Evolutionary conservation across 176 grass and related monocot genomes (phyloP).

Genomic region (Cocos nucifera): DNA sequence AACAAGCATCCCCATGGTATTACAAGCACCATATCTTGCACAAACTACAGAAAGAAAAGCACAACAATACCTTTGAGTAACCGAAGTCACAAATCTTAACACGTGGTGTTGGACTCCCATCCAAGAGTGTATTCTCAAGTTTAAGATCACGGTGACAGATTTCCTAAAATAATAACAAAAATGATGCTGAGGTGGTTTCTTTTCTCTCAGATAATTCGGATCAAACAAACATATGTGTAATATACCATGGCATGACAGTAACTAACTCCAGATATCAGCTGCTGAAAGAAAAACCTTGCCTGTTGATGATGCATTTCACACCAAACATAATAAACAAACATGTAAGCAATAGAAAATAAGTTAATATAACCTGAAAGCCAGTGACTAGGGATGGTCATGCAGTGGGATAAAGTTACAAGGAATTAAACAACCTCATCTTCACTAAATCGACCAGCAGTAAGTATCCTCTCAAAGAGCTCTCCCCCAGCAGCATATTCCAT

Average conservation of each 20-base stretch:
- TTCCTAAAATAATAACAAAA: slow-evolving; percentile 37
- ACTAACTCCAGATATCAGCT: slow-evolving; percentile 88
- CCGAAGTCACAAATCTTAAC: slow-evolving; percentile 96
- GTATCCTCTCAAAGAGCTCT: slow-evolving; percentile 80
- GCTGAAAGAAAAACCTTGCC: slow-evolving; percentile 91
- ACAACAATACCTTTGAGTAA: slow-evolving; percentile 67
- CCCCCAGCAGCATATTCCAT: slow-evolving; percentile 99
- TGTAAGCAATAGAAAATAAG: neutral
- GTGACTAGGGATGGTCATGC: neutral
- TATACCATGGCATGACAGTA: slow-evolving; percentile 89
- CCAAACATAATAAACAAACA: neutral
- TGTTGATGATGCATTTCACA: slow-evolving; percentile 18
- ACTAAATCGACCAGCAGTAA: slow-evolving; percentile 74
- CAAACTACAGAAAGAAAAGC: too few species aligned
- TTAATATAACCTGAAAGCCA: too few species aligned
- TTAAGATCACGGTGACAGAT: slow-evolving; percentile 99
- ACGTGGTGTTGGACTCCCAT: slow-evolving; percentile 73
- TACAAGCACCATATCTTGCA: too few species aligned
- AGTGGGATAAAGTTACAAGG: slow-evolving; percentile 2
- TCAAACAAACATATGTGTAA: neutral
- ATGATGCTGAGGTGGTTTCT: neutral
- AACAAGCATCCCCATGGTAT: neutral
- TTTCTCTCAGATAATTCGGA: neutral
- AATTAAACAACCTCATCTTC: slow-evolving; percentile 67
- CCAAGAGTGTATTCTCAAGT: slow-evolving; percentile 91